Evolutionary conservation across 1,284 basidiomycete genomes (phyloP).

Genomic region (Trichosporon sp.): DNA sequence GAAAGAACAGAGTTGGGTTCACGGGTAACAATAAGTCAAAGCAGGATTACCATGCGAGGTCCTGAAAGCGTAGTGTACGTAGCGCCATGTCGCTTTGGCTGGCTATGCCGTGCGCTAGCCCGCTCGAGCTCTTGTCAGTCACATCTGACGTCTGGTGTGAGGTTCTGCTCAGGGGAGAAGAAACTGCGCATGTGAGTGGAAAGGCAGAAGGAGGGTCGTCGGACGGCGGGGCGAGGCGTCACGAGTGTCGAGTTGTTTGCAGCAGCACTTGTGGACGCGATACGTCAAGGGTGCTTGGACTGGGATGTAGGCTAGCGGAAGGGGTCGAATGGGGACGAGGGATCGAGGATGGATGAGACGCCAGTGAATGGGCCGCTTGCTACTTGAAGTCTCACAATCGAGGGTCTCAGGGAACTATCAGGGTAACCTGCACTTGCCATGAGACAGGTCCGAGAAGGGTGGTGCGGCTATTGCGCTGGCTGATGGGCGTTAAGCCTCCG

Average conservation of each 20-base stretch:
- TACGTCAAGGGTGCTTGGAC: constrained; percentile 6
- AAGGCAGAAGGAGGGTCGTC: neutral
- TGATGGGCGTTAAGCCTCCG: neutral
- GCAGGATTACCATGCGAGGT: constrained; percentile 15
- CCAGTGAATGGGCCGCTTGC: constrained; percentile 2
- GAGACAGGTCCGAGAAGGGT: constrained; percentile 1
- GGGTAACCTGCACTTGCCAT: neutral
- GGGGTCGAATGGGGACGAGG: neutral
- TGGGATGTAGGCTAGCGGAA: too few relatives aligned
- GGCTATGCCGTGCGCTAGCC: neutral
- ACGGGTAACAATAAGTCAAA: constrained; percentile 18
- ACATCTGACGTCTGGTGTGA: neutral
- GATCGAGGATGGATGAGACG: neutral
- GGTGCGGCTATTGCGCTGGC: neutral
- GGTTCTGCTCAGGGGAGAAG: neutral
- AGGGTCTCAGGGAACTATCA: neutral
- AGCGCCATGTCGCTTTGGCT: neutral
- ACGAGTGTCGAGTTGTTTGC: neutral
- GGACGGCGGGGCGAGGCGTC: neutral
- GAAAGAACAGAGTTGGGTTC: constrained; percentile 14
- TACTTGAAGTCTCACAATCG: constrained; percentile 8
- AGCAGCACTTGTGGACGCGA: neutral
- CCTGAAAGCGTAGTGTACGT: constrained; percentile 10
- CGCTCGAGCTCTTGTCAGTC: neutral
- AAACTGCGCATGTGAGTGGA: neutral